Evolutionary conservation across 2,329 filamentous ascomycete genomes (phyloP), one percentile per base, ranked within the genome.

Genomic region (Venturia asperata): DNA sequence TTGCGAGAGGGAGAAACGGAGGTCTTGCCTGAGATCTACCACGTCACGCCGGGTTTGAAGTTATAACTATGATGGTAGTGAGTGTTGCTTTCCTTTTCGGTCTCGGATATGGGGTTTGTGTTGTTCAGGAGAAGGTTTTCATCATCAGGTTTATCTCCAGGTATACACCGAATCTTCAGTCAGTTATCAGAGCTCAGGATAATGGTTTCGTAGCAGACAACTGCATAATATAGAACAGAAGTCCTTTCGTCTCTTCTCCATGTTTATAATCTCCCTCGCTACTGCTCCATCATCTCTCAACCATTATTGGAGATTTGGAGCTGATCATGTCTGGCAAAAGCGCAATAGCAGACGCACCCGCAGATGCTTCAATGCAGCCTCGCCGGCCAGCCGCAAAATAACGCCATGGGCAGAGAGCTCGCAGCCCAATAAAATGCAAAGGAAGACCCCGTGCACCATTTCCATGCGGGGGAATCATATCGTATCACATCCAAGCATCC

Each of bases 391-490:
- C 3, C n/a, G 7, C 7, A 27, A 10, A 34, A 56, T 19, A 17
- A 24, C 49, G 17, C 11, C 15, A 55, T 34, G 49, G 19, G 24
- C 27, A 30, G 27, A 55, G 24, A 30, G 6, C 15, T 58, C 52
- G 27, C 30, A n/a, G 27, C 10, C 24, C 17, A 37, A 37, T 7
- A 1, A 58, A 47, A 7, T 15, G 4, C 45, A 47, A 24, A 24
- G 21, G 45, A n/a, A 58, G 30, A 58, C 52, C 10, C 30, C 52
- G 19, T 58, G 52, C 52, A 15, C 52, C 52, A 58, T 19, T 3
- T n/a, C 6, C 17, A 58, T 58, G 17, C 30, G 37, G 52, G 30
- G 30, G 52, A 58, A 58, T 58, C 30, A 58, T 27, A 52, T 52
- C 47, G 24, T 52, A 27, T 19, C 52, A n/a, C 52, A 56, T 30